Percentiles rank a stretch among this genome's conserved stretches.
phyloP scores from a whole-genome alignment of 768 basidiomycete genomes.

The Phaeotremella fagi region DNA sequence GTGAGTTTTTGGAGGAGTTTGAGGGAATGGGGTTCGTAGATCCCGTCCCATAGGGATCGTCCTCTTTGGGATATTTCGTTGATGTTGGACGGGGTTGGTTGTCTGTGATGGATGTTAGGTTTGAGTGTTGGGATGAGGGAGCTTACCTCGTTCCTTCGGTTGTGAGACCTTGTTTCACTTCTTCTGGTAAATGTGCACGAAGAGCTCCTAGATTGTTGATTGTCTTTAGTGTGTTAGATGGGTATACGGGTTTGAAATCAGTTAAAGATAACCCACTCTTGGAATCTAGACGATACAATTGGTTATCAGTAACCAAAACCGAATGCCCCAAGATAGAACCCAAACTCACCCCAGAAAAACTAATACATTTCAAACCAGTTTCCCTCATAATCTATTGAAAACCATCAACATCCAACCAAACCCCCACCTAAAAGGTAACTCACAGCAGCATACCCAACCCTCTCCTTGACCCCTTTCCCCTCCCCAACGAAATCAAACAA shows the following conservation, averaged over 20 bases:
- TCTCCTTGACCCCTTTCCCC: constrained; percentile 52
- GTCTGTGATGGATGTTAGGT: constrained; percentile 6
- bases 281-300: too few relatives aligned
- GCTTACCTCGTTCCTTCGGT: constrained; percentile 63
- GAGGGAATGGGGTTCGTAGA: constrained; percentile 82
- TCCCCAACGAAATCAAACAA: constrained; percentile 70
- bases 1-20: constrained; percentile 83
- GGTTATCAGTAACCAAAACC: too few relatives aligned
- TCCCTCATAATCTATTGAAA: constrained; percentile 68
- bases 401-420: neutral
- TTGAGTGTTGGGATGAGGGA: constrained; percentile 2
- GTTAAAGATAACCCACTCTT: constrained; percentile 8
- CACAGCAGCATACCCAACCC: constrained; percentile 64
- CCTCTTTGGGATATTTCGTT: constrained; percentile 67
- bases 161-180: constrained; percentile 67
- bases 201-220: constrained; percentile 77
- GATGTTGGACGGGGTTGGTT: constrained; percentile 53
- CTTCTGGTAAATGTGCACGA: constrained; percentile 70
- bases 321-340: too few relatives aligned
- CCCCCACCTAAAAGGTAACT: constrained; percentile 9
- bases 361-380: constrained; percentile 79
- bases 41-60: constrained; percentile 70
- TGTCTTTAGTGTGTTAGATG: too few relatives aligned
- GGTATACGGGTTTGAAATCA: too few relatives aligned
- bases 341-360: constrained; percentile 54